Conservation (phyloP, 345 rosid genomes). For the Camelina hispida region DNA sequence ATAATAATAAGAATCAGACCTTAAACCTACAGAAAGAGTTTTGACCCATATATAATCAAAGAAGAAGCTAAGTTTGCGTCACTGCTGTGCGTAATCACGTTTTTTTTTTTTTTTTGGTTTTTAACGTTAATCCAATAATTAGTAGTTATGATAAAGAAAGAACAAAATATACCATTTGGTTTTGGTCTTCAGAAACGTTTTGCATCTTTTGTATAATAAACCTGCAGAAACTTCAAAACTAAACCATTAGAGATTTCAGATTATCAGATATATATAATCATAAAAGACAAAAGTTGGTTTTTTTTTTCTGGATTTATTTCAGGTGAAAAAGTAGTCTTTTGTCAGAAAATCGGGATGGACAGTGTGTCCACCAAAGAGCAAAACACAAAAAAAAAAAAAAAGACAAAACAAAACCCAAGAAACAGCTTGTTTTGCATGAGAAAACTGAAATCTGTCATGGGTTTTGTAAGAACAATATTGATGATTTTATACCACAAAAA, state of each 20-base stretch:
- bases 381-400: neutral
- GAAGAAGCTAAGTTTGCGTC: slow-evolving; percentile 1
- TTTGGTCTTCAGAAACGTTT: slow-evolving; percentile 39
- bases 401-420: neutral
- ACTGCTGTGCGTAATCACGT: neutral
- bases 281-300: slow-evolving; percentile 15
- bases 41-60: slow-evolving; percentile 17
- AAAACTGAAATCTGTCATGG: slow-evolving; percentile 4
- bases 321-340: slow-evolving; percentile 10
- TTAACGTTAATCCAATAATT: neutral
- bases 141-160: neutral
- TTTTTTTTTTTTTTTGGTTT: neutral
- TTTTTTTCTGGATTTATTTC: neutral
- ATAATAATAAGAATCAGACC: too few species aligned
- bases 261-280: neutral
- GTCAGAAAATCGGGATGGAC: slow-evolving; percentile 17
- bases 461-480: slow-evolving; percentile 22
- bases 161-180: slow-evolving; percentile 35
- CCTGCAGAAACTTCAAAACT: neutral
- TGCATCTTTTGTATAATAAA: slow-evolving; percentile 34
- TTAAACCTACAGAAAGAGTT: neutral
- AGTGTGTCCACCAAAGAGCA: neutral
- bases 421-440: neutral
- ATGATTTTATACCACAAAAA: neutral
- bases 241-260: neutral